These are phyloP conservation scores for Wickerhamiella pararugosa DNA, from an alignment of 1,139 yeast species.

Conservation along the genomic window DNA sequence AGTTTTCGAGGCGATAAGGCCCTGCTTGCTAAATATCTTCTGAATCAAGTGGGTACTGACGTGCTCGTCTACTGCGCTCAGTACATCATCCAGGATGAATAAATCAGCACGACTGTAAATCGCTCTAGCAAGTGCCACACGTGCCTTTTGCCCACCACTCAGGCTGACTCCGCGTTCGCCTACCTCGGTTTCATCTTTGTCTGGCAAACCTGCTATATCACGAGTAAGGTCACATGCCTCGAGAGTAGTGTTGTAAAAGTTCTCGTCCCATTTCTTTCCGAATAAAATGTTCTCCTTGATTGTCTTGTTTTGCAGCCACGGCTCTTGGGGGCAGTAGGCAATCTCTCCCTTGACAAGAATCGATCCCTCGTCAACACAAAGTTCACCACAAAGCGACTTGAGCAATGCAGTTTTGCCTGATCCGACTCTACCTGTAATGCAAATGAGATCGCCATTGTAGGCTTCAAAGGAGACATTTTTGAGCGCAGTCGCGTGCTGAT, in stretches of 20 bases:
- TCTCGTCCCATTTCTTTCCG: conserved; percentile 72
- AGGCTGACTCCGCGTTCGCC: conserved; percentile 85
- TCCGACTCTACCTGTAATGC: conserved; percentile 68
- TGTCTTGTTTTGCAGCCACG: conserved; percentile 88
- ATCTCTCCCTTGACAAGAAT: conserved; percentile 39
- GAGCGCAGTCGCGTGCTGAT: conserved; percentile 53
- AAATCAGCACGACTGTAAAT: conserved; percentile 76
- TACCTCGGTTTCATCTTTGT: conserved; percentile 71
- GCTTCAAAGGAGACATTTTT: conserved; percentile 39
- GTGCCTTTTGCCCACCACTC: conserved; percentile 86
- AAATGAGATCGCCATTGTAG: conserved; percentile 42
- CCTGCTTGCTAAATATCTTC: conserved; percentile 45
- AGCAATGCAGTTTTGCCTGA: conserved; percentile 59
- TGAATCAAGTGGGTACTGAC: conserved; percentile 55
- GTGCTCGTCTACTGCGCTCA: conserved; percentile 78
- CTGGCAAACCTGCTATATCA: conserved; percentile 59
- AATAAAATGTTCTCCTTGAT: conserved; percentile 79
- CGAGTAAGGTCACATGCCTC: conserved; percentile 63
- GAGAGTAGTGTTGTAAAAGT: conserved; percentile 60
- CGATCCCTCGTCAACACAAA: conserved; percentile 35
- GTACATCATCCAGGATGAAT: conserved; percentile 61
- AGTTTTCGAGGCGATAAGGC: conserved; percentile 57
- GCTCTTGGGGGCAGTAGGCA: conserved; percentile 42
- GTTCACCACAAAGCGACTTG: conserved; percentile 45
- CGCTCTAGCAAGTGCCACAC: conserved; percentile 75